Conservation (phyloP, 306 rosid genomes). For the Inga oerstediana region DNA sequence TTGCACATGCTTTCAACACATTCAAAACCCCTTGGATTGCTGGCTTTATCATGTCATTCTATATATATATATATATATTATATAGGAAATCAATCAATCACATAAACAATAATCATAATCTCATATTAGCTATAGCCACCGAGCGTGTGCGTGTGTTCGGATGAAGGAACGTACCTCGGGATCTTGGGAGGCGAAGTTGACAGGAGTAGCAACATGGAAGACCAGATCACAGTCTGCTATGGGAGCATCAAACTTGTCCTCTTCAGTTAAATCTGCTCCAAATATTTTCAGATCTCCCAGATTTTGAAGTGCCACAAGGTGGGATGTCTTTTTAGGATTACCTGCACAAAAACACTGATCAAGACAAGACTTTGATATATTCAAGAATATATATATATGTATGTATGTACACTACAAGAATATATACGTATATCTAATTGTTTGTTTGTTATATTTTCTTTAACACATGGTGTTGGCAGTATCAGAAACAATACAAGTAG, state of each 20-base stretch:
- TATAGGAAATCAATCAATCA: background rate
- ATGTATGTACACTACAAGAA: too few species aligned
- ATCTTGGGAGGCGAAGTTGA: slow-evolving; percentile 75
- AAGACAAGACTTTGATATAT: background rate
- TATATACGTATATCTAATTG: background rate
- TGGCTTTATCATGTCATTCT: slow-evolving; percentile 92
- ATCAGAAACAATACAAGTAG: background rate
- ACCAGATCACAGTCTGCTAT: slow-evolving; percentile 72
- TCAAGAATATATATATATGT: background rate
- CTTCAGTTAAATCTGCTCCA: slow-evolving; percentile 67
- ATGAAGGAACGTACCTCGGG: slow-evolving; percentile 67
- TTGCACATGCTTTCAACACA: slow-evolving; percentile 68
- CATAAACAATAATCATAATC: background rate
- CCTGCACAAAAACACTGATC: slow-evolving; percentile 37
- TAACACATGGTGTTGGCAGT: background rate
- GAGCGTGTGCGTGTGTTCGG: background rate
- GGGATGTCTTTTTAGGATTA: slow-evolving; percentile 58
- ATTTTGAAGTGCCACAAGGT: slow-evolving; percentile 56
- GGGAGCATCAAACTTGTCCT: slow-evolving; percentile 67
- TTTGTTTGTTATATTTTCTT: background rate
- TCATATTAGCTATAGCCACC: background rate
- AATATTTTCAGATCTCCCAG: slow-evolving; percentile 65
- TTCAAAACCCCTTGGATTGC: slow-evolving; percentile 69
- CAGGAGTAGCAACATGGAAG: slow-evolving; percentile 87
- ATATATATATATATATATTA: background rate